A percentile compares a stretch with the other conserved stretches of the same genome.
phyloP scores from a whole-genome alignment of 2,329 filamentous ascomycete species.

The Ophiocordyceps polyrhachis-furcata region DNA sequence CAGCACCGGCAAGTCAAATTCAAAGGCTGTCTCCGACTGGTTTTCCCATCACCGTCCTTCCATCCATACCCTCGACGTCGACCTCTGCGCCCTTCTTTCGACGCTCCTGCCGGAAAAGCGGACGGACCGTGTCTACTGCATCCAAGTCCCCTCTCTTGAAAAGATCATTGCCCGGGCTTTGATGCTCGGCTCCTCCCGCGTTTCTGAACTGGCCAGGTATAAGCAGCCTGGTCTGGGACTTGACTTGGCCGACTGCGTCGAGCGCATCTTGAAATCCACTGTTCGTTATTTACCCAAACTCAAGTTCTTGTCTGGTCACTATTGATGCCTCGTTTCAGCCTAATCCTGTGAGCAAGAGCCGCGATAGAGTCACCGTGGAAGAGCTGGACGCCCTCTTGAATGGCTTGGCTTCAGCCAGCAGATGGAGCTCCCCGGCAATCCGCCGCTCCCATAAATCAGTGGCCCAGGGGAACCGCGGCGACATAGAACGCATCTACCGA shows the following conservation, averaged over 20 bases:
- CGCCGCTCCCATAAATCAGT: constrained; percentile 16
- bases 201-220: constrained; percentile 44
- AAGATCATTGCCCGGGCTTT: constrained; percentile 50
- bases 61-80: constrained; percentile 37
- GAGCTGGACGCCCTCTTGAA: constrained; percentile 51
- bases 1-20: constrained; percentile 13
- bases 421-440: constrained; percentile 51
- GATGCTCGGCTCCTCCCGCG: constrained; percentile 42
- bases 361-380: constrained; percentile 40
- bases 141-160: constrained; percentile 43
- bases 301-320: neutral
- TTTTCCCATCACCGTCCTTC: constrained; percentile 41
- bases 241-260: constrained; percentile 56
- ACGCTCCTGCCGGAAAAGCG: constrained; percentile 59
- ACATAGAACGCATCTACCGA: constrained; percentile 37
- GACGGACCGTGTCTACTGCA: constrained; percentile 58
- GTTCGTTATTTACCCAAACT: constrained; percentile 19
- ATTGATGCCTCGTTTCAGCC: constrained; percentile 17
- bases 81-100: constrained; percentile 49
- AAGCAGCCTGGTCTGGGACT: constrained; percentile 31
- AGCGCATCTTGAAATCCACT: constrained; percentile 41
- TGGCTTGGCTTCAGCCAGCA: constrained; percentile 46
- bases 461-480: constrained; percentile 16
- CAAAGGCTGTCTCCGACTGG: constrained; percentile 39
- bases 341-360: constrained; percentile 15